A percentile compares a stretch with the other conserved stretches of the same genome.
These are phyloP conservation scores for Debaryomyces prosopidis DNA, from an alignment of 805 yeast genomes.

Conservation along the genomic window DNA sequence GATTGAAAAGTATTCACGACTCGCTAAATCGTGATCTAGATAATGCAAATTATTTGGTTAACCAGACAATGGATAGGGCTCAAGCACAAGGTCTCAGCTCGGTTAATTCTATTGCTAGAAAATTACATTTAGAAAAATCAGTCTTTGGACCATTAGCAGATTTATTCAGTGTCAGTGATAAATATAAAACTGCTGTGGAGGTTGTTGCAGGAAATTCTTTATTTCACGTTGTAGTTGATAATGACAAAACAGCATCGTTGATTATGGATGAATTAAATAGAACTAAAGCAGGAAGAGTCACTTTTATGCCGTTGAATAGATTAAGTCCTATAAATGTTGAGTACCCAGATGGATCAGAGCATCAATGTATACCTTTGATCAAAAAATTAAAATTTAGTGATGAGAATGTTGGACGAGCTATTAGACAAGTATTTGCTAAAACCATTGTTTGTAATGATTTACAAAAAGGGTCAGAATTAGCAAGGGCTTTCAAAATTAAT, in stretches of 20 bases:
- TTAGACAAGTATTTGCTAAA: constrained; percentile 77
- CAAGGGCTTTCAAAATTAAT: constrained; percentile 59
- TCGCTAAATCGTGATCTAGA: constrained; percentile 56
- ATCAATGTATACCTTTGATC: constrained; percentile 73
- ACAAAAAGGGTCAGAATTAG: constrained; percentile 64
- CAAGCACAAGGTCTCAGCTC: constrained; percentile 69
- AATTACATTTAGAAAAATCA: constrained; percentile 53
- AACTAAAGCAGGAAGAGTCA: constrained; percentile 77
- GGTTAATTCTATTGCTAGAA: constrained; percentile 61
- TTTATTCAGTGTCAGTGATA: constrained; percentile 74
- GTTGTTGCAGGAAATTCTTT: constrained; percentile 85
- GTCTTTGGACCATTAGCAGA: constrained; percentile 89
- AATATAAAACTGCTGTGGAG: constrained; percentile 83
- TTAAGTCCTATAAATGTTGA: constrained; percentile 41
- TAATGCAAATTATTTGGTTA: constrained; percentile 58
- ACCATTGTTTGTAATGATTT: constrained; percentile 75
- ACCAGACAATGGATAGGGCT: constrained; percentile 74
- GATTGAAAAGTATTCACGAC: constrained; percentile 54
- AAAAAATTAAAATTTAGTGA: constrained; percentile 65
- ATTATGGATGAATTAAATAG: constrained; percentile 75
- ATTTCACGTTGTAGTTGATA: constrained; percentile 88
- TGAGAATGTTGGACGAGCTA: constrained; percentile 58
- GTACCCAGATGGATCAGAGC: constrained; percentile 60
- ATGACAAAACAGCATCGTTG: constrained; percentile 76
- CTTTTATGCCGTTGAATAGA: constrained; percentile 87